phyloP scores from a whole-genome alignment of 805 yeast genomes.

The Peterozyma toletana region DNA sequence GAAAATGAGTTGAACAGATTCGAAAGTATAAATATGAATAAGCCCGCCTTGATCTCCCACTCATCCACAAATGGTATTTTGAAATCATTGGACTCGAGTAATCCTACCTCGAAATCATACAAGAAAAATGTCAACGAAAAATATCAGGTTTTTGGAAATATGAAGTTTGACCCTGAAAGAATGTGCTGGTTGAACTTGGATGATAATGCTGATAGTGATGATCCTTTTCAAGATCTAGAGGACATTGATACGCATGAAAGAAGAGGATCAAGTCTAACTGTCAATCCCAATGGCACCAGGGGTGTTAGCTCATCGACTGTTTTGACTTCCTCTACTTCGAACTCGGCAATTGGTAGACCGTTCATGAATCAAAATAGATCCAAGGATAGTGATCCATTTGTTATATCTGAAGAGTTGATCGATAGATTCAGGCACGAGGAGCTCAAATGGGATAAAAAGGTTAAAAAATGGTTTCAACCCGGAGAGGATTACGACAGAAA shows the following conservation, averaged over 20 bases:
- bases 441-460: constrained; percentile 25
- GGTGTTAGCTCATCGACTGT: constrained; percentile 9
- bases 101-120: constrained; percentile 12
- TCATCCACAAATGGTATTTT: constrained; percentile 14
- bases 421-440: constrained; percentile 23
- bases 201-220: constrained; percentile 30
- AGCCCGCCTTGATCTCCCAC: constrained; percentile 30
- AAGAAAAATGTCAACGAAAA: constrained; percentile 14
- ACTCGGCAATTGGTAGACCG: background rate
- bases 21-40: constrained; percentile 26
- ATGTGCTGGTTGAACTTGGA: constrained; percentile 50
- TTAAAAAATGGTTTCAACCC: constrained; percentile 25
- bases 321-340: constrained; percentile 1
- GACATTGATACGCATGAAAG: constrained; percentile 24
- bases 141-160: constrained; percentile 41
- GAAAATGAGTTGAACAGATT: constrained; percentile 48
- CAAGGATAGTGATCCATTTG: constrained; percentile 10
- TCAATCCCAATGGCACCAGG: background rate
- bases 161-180: constrained; percentile 53
- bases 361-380: background rate
- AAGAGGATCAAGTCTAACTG: background rate
- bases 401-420: constrained; percentile 18
- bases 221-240: constrained; percentile 44
- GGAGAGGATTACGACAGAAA: constrained; percentile 2
- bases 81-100: constrained; percentile 20